phyloP scores from a whole-genome alignment of 345 rosid species.

The Eucalyptus grandis region DNA sequence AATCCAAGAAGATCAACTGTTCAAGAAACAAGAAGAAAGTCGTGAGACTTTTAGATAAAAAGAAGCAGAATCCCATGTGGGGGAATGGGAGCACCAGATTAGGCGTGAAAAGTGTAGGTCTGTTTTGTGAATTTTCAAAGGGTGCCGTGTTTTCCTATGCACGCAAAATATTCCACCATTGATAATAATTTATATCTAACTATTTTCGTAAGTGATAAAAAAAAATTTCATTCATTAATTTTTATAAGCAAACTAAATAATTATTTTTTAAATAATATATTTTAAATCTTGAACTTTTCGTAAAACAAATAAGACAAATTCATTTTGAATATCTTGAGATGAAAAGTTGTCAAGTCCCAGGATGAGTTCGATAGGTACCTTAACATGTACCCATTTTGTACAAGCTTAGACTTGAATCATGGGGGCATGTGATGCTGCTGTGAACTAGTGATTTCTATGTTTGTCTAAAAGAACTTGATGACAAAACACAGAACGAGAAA shows the following conservation, averaged over 20 bases:
- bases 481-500: neutral
- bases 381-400: neutral
- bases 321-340: too few relatives aligned
- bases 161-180: too few relatives aligned
- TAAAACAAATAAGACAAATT: too few relatives aligned
- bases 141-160: neutral
- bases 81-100: neutral
- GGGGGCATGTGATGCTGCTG: neutral
- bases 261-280: too few relatives aligned
- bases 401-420: neutral
- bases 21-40: neutral
- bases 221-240: too few relatives aligned
- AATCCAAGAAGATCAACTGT: too few relatives aligned
- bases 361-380: neutral
- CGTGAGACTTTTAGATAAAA: neutral
- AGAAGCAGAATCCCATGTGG: neutral
- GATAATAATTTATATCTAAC: too few relatives aligned
- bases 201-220: too few relatives aligned
- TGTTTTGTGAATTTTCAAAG: neutral
- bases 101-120: constrained; percentile 10
- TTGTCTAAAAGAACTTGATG: neutral
- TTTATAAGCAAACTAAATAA: too few relatives aligned
- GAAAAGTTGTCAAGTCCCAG: too few relatives aligned
- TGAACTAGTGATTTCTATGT: neutral
- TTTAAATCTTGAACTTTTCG: too few relatives aligned